phyloP scores from a whole-genome alignment of 306 rosid species.

The Malus fusca region DNA sequence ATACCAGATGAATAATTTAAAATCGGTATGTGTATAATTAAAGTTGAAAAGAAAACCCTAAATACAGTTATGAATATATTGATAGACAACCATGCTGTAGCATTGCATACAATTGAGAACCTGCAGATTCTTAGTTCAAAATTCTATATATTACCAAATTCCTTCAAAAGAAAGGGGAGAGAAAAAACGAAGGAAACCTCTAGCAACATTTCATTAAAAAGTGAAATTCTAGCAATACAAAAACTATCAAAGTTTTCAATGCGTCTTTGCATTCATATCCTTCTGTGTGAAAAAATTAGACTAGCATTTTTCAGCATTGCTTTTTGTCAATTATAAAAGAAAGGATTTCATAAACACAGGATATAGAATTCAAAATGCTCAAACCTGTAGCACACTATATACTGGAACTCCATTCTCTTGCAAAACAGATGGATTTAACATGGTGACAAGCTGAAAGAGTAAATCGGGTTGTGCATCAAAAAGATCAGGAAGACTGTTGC shows the following conservation, averaged over 20 bases:
- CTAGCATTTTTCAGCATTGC: background rate
- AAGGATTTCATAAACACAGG: background rate
- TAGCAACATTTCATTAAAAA: background rate
- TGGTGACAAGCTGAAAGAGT: slow-evolving; percentile 96
- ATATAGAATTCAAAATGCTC: slow-evolving; percentile 3
- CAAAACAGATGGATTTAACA: slow-evolving; percentile 95
- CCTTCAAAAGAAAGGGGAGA: background rate
- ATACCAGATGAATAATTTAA: background rate
- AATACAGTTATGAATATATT: background rate
- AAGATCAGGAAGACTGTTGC: slow-evolving; percentile 92
- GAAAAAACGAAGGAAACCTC: background rate
- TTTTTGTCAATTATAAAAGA: background rate
- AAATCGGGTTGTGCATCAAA: slow-evolving; percentile 95
- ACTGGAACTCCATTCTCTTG: slow-evolving; percentile 87
- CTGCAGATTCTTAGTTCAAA: background rate
- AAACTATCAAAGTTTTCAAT: background rate
- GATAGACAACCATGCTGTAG: background rate
- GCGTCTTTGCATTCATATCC: background rate
- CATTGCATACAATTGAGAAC: background rate
- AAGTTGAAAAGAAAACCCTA: background rate
- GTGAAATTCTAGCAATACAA: background rate
- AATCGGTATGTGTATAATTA: background rate
- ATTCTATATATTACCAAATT: background rate
- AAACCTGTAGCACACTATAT: slow-evolving; percentile 79
- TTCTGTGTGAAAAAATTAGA: background rate